These are phyloP conservation scores for Aureobasidium mangrovei DNA, from an alignment of 2,329 filamentous ascomycete species.

Conservation along the genomic window DNA sequence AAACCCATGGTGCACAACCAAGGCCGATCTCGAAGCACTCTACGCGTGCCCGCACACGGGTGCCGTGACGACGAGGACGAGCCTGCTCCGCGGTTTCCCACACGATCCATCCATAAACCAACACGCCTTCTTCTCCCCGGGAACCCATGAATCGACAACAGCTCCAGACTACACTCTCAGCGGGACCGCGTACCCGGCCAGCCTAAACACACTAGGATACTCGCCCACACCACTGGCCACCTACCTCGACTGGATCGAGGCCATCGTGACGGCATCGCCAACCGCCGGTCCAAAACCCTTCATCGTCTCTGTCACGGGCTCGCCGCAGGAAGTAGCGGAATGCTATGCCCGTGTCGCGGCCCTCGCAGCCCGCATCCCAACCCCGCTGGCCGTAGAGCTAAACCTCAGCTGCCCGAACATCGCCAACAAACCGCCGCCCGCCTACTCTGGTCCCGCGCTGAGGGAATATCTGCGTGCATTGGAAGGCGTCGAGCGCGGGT, in stretches of 20 bases:
- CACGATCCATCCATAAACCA: slow-evolving; percentile 55
- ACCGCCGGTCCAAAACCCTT: slow-evolving; percentile 47
- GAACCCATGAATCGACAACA: slow-evolving; percentile 23
- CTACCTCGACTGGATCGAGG: slow-evolving; percentile 51
- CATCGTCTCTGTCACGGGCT: slow-evolving; percentile 63
- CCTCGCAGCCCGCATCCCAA: slow-evolving; percentile 25
- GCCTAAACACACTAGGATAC: slow-evolving; percentile 66
- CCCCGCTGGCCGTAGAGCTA: slow-evolving; percentile 60
- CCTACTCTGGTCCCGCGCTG: slow-evolving; percentile 51
- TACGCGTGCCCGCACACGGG: slow-evolving; percentile 56
- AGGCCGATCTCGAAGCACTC: slow-evolving; percentile 52
- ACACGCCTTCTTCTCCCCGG: slow-evolving; percentile 54
- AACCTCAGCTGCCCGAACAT: slow-evolving; percentile 78
- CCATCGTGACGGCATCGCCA: slow-evolving; percentile 46
- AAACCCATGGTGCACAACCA: slow-evolving; percentile 64
- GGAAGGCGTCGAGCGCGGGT: slow-evolving; percentile 16
- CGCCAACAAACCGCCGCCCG: slow-evolving; percentile 56
- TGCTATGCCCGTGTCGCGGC: slow-evolving; percentile 47
- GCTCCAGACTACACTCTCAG: slow-evolving; percentile 6
- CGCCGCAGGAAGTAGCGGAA: slow-evolving; percentile 45
- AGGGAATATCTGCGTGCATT: slow-evolving; percentile 47
- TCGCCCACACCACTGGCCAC: slow-evolving; percentile 52
- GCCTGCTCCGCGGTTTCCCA: slow-evolving; percentile 54
- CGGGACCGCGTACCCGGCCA: slow-evolving; percentile 17
- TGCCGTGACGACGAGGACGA: slow-evolving; percentile 66